Percentiles rank a stretch among this genome's conserved stretches.
These are phyloP conservation scores for Myriosclerotinia curreyana DNA, from an alignment of 2,329 filamentous ascomycete species.

Conservation along the genomic window DNA sequence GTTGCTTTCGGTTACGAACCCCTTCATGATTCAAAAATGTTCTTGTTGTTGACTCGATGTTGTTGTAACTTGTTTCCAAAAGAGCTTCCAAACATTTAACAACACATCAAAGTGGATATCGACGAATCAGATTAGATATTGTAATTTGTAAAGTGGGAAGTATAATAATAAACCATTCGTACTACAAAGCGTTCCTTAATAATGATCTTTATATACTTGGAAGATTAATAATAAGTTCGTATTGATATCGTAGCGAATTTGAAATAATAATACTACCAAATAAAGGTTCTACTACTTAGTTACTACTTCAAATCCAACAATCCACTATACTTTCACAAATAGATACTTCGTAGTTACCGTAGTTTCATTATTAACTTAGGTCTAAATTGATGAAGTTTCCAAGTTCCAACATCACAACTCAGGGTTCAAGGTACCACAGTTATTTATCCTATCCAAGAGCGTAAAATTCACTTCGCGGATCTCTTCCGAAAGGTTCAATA, in stretches of 20 bases:
- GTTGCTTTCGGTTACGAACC: neutral
- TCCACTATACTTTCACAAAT: no score
- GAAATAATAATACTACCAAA: no score
- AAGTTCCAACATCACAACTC: neutral
- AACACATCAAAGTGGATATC: constrained; percentile 14
- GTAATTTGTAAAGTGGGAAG: neutral
- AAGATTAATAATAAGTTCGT: neutral
- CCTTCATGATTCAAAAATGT: no score
- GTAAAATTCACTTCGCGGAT: constrained; percentile 1
- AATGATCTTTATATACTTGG: no score
- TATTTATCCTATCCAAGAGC: neutral
- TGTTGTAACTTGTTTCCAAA: neutral
- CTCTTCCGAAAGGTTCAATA: constrained; percentile 11
- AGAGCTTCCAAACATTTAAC: constrained; percentile 4
- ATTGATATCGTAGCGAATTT: no score
- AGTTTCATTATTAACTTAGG: neutral
- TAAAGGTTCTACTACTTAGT: neutral
- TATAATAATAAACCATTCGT: neutral
- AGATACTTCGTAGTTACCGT: no score
- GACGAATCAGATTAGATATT: constrained; percentile 10
- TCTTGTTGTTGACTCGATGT: no score
- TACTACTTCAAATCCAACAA: no score
- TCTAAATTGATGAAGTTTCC: neutral
- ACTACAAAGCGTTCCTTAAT: no score
- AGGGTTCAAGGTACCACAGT: constrained; percentile 1